Base-by-base conservation (phyloP, 257 asterid genomes). In the Agastache rugosa region DNA sequence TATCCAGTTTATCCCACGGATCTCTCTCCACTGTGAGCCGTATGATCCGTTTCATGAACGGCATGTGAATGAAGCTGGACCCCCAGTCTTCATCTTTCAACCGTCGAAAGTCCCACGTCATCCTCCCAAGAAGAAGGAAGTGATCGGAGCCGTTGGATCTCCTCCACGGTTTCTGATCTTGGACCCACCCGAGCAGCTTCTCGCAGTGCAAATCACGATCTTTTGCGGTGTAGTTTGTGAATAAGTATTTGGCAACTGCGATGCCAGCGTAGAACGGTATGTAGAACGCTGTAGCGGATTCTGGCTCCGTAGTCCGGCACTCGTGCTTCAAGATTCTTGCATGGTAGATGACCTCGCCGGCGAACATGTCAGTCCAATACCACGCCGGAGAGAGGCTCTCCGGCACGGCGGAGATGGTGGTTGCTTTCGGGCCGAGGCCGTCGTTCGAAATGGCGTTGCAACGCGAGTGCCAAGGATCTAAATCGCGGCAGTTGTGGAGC, bases 351-450 rank as follows among this genome's bases (percentile, higher is more conserved):
- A 87, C 80, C 59, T 88, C 91, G 0, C 87, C 88, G 23, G 89
- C 87, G 54, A 86, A 83, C 88, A 86, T 83, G 66, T 89, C 96
- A 6, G 92, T 87, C 90, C 96, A 87, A 48, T 85, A 85, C 96
- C 96, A 89, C 25, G 88, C 63, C 60, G 78, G 72, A 8, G 41
- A 10, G 8, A 86, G 90, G 34, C 72, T 85, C 19, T 44, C 29
- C 11, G 91, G 91, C 66, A 86, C 81, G 42, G 54, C 59, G 19
- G 76, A 31, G 0, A 80, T 71, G 15, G 60, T 77, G 11, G 74
- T 20, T 27, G 89, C 92, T 25, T 22, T 71, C 3, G 86, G 87
- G 8, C 96, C 97, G n/a, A 85, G 68, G 6, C 97, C 96, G 5
- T 69, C 14, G 56, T 85, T 79, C 4, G 96, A 89, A 14, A 91